These are phyloP conservation scores for Aspergillus pseudoglaucus DNA, from an alignment of 2,329 filamentous ascomycete species.

Conservation along the genomic window DNA sequence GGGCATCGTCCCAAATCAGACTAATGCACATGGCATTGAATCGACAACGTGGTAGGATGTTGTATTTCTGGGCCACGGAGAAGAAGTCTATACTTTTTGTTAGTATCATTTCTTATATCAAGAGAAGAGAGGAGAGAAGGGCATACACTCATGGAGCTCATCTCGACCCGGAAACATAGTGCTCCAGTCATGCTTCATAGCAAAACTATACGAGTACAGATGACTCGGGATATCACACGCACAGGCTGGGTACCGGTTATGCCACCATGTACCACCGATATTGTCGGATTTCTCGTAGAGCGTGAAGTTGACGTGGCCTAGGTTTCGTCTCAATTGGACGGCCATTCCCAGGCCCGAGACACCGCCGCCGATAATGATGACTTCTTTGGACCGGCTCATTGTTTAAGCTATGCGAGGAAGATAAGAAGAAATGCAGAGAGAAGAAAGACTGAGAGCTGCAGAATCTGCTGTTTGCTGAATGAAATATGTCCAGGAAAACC, in stretches of 20 bases:
- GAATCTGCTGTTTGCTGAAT: too few species aligned
- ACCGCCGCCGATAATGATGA: not conserved
- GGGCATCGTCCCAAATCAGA: conserved; percentile 49
- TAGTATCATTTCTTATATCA: not conserved
- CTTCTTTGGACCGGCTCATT: too few species aligned
- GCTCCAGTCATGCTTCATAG: conserved; percentile 53
- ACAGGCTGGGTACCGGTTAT: conserved; percentile 53
- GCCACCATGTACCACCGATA: conserved; percentile 50
- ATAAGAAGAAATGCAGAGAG: too few species aligned
- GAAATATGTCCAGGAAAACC: too few species aligned
- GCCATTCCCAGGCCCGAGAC: conserved; percentile 48
- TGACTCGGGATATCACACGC: conserved; percentile 43
- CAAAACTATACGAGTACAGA: conserved; percentile 56
- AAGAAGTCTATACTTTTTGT: conserved; percentile 42
- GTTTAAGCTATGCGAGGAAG: too few species aligned
- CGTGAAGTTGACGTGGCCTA: conserved; percentile 45
- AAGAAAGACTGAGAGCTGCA: too few species aligned
- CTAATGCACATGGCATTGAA: conserved; percentile 52
- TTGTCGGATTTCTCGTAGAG: conserved; percentile 52
- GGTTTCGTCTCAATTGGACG: conserved; percentile 49
- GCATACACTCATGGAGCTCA: conserved; percentile 45
- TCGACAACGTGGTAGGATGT: conserved; percentile 51
- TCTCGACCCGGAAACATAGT: conserved; percentile 55
- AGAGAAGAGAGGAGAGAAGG: not conserved
- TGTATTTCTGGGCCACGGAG: conserved; percentile 47